Base-by-base conservation (phyloP, 805 yeast genomes). In the Sugiyamaella qingdaonensis region DNA sequence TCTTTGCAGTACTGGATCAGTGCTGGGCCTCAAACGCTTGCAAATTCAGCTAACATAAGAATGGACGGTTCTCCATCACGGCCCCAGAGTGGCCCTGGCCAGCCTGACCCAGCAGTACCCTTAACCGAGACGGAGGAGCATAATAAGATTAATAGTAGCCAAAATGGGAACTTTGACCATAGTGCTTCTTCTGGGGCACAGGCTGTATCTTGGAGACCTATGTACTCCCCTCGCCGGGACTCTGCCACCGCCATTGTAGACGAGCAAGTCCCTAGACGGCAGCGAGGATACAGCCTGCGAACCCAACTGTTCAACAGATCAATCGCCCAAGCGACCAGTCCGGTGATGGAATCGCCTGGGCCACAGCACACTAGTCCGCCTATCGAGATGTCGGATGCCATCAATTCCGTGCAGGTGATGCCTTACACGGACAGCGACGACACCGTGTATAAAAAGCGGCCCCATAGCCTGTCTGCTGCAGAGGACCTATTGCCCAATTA, bases 221-320 rank as follows among this genome's bases (percentile, higher is more conserved):
- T 24, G 29, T 24, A 24, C 29, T 24, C 29, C 29, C 29, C 29
- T 24, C 29, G 43, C 24, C 43, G 18, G 11, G 43, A 39, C 27
- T 11, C 24, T 7, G 27, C 43, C 21, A 19, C 27, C 16, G 43
- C 18, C 24, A 11, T 35, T 35, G 41, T 35, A 35, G 41, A 18
- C 43, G 27, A 21, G 24, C 43, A 21, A 18, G 43, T 14, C 13
- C 36, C 52, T 32, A n/a, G 43, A 27, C 29, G 61, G 37, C 31
- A 37, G 10, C 33, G 91, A 60, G 90, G 90, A 0, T 80, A 82
- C 55, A 82, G 88, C 8, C 67, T 85, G 52, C 73, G 91, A 55
- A 74, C 86, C 0, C 89, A 85, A 68, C 72, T 85, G 47, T 77
- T 85, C 69, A 80, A 75, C 63, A 80, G 70, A 51, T 61, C 58